Conservation (phyloP, 352 stramenopile species). For the Thalassiosira gravida region DNA sequence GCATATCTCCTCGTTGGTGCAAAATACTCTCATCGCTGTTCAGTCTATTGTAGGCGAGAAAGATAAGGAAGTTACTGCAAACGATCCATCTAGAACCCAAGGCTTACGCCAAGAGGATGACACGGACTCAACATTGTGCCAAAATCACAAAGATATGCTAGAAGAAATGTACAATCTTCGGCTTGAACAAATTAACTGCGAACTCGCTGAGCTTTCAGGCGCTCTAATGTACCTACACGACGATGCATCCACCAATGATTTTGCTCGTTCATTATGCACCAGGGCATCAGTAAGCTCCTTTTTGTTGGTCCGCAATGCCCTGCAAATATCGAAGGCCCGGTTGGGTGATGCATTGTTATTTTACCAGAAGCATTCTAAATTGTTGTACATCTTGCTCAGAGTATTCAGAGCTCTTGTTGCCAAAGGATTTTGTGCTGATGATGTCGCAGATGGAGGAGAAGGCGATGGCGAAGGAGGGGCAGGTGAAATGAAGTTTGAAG, state of each 20-base stretch:
- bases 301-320: conserved; percentile 54
- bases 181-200: conserved; percentile 40
- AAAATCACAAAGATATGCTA: conserved; percentile 58
- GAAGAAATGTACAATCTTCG: conserved; percentile 57
- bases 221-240: conserved; percentile 56
- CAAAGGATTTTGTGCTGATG: conserved; percentile 93
- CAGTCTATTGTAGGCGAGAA: conserved; percentile 35
- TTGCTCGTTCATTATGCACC: conserved; percentile 55
- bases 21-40: conserved; percentile 56
- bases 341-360: conserved; percentile 68
- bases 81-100: conserved; percentile 22
- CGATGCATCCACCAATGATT: conserved; percentile 23
- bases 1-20: conserved; percentile 54
- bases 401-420: conserved; percentile 95
- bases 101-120: conserved; percentile 24
- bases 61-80: conserved; percentile 15
- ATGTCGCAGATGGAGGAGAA: conserved; percentile 91
- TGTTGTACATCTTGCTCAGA: conserved; percentile 93
- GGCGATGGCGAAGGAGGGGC: conserved; percentile 79
- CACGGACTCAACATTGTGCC: conserved; percentile 29
- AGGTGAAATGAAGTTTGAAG: conserved; percentile 94
- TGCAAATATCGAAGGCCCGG: conserved; percentile 47
- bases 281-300: conserved; percentile 60
- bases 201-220: conserved; percentile 44
- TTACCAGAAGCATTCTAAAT: conserved; percentile 92